These are phyloP conservation scores for Fusarium sp. DNA, from an alignment of 2,329 filamentous ascomycete species.

Conservation along the genomic window DNA sequence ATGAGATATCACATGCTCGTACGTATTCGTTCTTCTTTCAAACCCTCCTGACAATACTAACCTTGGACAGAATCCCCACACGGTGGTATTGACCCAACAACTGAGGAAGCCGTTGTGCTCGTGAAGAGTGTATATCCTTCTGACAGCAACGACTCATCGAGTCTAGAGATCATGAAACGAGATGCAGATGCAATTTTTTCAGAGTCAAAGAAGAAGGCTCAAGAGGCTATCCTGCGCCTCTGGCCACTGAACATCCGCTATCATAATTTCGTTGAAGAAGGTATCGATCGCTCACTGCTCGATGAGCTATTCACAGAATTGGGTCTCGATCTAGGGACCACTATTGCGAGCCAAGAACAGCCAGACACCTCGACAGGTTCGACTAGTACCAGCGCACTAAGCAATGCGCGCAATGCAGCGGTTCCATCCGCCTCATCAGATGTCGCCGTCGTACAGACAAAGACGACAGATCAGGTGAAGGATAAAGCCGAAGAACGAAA, in stretches of 20 bases:
- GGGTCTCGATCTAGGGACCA: conserved; percentile 63
- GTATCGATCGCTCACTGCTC: conserved; percentile 74
- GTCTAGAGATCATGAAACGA: background rate
- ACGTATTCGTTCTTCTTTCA: background rate
- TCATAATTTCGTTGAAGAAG: conserved; percentile 79
- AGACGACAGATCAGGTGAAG: conserved; percentile 64
- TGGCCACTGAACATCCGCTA: conserved; percentile 78
- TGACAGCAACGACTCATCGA: background rate
- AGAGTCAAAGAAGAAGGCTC: conserved; percentile 70
- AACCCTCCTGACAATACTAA: conserved; percentile 16
- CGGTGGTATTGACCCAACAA: background rate
- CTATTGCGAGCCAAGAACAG: conserved; percentile 1
- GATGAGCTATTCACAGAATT: conserved; percentile 76
- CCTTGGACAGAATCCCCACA: conserved; percentile 26
- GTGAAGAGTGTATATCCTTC: background rate
- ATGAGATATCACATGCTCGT: conserved; percentile 23
- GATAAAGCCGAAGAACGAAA: conserved; percentile 73
- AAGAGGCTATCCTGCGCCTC: conserved; percentile 75
- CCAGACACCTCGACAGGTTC: background rate
- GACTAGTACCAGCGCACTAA: background rate
- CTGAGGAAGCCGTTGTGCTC: background rate
- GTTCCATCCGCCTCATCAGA: background rate
- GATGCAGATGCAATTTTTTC: conserved; percentile 34
- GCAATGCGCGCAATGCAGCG: background rate
- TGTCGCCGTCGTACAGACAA: background rate